These are phyloP conservation scores for Daldinia decipiens DNA, from an alignment of 495 filamentous ascomycete species.

Conservation along the genomic window DNA sequence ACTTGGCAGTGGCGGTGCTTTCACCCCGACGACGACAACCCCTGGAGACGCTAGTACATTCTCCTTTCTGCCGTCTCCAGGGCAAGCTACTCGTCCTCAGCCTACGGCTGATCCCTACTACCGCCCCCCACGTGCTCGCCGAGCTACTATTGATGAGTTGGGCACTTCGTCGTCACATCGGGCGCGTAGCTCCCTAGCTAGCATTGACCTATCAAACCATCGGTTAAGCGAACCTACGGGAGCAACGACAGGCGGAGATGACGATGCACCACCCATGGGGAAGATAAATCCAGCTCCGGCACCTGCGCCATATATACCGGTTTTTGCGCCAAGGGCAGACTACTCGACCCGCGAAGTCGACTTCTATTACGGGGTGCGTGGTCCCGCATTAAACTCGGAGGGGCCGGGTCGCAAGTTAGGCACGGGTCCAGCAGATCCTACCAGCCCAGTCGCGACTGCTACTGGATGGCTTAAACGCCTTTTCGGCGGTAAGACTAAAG, in stretches of 20 bases:
- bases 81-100: constrained; percentile 54
- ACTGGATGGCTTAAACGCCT: constrained; percentile 86
- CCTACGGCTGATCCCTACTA: constrained; percentile 77
- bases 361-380: constrained; percentile 92
- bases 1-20: constrained; percentile 60
- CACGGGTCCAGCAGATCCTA: constrained; percentile 95
- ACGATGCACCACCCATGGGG: constrained; percentile 54
- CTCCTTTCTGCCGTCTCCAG: constrained; percentile 71
- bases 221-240: constrained; percentile 51
- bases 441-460: constrained; percentile 85
- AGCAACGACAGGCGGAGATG: constrained; percentile 48
- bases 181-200: constrained; percentile 59
- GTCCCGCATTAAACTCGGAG: constrained; percentile 84
- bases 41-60: constrained; percentile 73
- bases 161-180: constrained; percentile 53
- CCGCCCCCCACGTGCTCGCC: constrained; percentile 77
- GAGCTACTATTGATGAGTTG: constrained; percentile 64
- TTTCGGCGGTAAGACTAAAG: constrained; percentile 84
- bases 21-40: constrained; percentile 76
- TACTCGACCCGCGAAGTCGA: constrained; percentile 94
- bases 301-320: constrained; percentile 46
- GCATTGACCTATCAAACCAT: constrained; percentile 63
- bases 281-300: constrained; percentile 48
- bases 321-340: constrained; percentile 68
- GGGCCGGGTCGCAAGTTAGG: constrained; percentile 83